Base-by-base conservation (phyloP, 2,329 filamentous ascomycete genomes). In the Microdochium nivale region DNA sequence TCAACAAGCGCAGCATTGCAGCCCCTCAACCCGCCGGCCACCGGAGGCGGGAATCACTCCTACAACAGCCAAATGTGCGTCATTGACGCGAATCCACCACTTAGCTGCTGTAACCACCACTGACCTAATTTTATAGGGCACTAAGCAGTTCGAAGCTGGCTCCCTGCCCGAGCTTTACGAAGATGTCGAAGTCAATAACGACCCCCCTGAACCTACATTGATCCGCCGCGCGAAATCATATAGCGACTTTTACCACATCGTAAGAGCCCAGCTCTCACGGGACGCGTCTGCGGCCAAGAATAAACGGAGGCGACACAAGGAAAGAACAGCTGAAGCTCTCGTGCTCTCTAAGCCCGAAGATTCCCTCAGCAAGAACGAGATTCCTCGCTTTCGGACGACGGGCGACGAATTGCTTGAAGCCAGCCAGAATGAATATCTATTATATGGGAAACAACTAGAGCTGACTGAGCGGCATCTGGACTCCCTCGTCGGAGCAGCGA, bases 391-490 rank as follows among this genome's bases (percentile, higher is more conserved):
- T 25, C 79, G 83, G 9, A 80, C 84, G 50, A 76, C 86, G 50
- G 83, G 87, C 59, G 78, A 82, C 47, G 80, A 83, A 58, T 70
- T 97, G 62, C 73, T 95, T 27, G 81, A 91, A 60, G 84, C 89
- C 50, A 94, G 88, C 65, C 89, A 95, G 65, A 84, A 88, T 58
- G 84, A 92, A 65, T 96, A 96, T 67, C 74, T 86, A 84, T 73
- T 87, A 25, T 96, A 94, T 66, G 81, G 83, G 56, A 86, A 94
- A 61, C 90, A 95, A 69, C 79, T 96, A 14, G 78, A 83, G 51
- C 76, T 92, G 59, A 90, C 90, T 0, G 86, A 91, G 62, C 80
- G 85, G 19, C 90, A 97, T 67, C 79, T 99, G 40, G 86, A 90
- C 56, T 80, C 81, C 40, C 77, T 99, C 14, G 78, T 96, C 24